Conservation (phyloP, 1,139 yeast genomes). For the Magnusiomyces suaveolens region DNA sequence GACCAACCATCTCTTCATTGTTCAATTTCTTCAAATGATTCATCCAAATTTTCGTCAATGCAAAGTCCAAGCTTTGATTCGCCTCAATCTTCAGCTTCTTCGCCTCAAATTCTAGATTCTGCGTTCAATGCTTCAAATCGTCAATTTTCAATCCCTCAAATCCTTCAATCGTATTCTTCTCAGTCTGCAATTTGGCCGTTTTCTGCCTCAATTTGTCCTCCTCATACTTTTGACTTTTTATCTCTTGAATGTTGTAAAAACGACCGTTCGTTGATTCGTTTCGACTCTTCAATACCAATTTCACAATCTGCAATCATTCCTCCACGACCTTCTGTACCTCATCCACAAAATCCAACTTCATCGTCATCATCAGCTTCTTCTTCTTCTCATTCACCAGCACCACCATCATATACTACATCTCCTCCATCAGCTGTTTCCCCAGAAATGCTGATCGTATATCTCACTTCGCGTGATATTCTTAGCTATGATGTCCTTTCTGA, state of each 20-base stretch:
- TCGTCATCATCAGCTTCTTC: not conserved
- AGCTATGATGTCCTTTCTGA: slow-evolving; percentile 75
- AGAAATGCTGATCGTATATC: slow-evolving; percentile 54
- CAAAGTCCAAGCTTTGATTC: not conserved
- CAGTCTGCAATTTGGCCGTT: slow-evolving; percentile 8
- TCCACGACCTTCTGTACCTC: not conserved
- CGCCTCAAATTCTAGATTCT: not conserved
- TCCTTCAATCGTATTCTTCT: not conserved
- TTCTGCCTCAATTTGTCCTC: slow-evolving; percentile 2
- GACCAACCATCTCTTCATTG: not conserved
- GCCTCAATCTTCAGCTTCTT: not conserved
- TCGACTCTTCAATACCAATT: slow-evolving; percentile 1
- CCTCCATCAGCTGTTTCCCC: slow-evolving; percentile 14
- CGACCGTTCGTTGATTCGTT: slow-evolving; percentile 7
- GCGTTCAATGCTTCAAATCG: not conserved
- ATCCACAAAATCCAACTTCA: not conserved
- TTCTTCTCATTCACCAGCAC: not conserved
- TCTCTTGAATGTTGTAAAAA: slow-evolving; percentile 6
- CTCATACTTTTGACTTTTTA: slow-evolving; percentile 5
- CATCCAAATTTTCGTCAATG: not conserved
- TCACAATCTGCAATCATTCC: not conserved
- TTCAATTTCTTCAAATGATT: not conserved
- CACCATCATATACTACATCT: not conserved
- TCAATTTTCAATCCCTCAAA: not conserved
- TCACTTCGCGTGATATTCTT: slow-evolving; percentile 70